Percentiles rank a stretch among this genome's conserved stretches.
phyloP scores from a whole-genome alignment of 257 asterid genomes.

The Solanum sejunctum region DNA sequence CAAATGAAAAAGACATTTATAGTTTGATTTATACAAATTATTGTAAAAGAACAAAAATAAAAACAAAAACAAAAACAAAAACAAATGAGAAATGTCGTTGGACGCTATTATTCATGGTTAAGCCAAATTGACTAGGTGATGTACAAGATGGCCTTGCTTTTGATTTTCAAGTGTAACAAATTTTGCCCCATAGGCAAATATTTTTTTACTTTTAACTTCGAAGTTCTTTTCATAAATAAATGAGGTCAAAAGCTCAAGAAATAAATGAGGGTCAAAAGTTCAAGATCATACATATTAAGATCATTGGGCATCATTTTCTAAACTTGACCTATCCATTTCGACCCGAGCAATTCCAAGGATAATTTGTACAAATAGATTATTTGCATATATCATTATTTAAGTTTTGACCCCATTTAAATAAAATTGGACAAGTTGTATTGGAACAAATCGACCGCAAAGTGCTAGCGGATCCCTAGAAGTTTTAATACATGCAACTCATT shows the following conservation, averaged over 20 bases:
- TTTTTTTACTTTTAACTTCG: neutral
- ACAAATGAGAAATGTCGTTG: neutral
- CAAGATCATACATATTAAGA: neutral
- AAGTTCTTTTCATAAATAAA: neutral
- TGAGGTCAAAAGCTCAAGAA: too few species aligned
- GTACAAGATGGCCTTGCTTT: neutral
- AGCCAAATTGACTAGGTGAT: neutral
- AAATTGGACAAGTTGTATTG: too few species aligned
- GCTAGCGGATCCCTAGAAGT: neutral
- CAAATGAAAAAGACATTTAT: neutral
- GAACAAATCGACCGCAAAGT: neutral
- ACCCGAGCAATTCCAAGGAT: neutral
- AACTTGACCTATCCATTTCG: neutral
- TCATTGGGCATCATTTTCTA: neutral
- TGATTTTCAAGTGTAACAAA: neutral
- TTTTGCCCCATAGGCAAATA: neutral
- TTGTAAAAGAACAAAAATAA: neutral
- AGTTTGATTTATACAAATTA: neutral
- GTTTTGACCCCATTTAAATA: neutral
- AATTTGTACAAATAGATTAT: neutral
- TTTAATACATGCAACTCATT: neutral
- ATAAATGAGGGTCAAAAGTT: neutral
- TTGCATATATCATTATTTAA: neutral
- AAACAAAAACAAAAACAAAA: too few species aligned
- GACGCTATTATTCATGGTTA: too few species aligned